Evolutionary conservation across 306 rosid genomes (phyloP).

Genomic region (Albizia julibrissin): DNA sequence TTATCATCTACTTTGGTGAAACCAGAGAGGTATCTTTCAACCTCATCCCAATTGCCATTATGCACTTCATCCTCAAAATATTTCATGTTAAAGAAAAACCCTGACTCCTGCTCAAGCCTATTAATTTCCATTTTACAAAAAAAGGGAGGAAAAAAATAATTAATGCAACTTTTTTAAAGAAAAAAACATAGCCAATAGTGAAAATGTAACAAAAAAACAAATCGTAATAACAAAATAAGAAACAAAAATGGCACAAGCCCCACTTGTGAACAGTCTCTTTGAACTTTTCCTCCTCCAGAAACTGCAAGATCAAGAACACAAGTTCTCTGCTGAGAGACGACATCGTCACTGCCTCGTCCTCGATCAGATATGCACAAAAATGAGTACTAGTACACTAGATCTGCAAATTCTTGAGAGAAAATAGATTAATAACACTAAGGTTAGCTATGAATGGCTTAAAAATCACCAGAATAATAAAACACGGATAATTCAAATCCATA

Average conservation of each 20-base stretch:
- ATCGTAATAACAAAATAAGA: slow-evolving; percentile 15
- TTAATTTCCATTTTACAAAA: slow-evolving; percentile 16
- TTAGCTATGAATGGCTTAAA: slow-evolving; percentile 32
- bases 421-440: slow-evolving; percentile 20
- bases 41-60: slow-evolving; percentile 98
- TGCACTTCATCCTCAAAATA: slow-evolving; percentile 99
- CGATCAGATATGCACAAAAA: slow-evolving; percentile 48
- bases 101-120: slow-evolving; percentile 98
- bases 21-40: slow-evolving; percentile 93
- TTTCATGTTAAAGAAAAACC: slow-evolving; percentile 96
- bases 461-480: slow-evolving; percentile 13
- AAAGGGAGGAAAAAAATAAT: slow-evolving; percentile 30
- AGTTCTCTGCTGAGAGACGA: slow-evolving; percentile 97
- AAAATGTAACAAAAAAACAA: slow-evolving; percentile 6
- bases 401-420: slow-evolving; percentile 44
- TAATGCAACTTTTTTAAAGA: slow-evolving; percentile 23
- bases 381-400: slow-evolving; percentile 63
- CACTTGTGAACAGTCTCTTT: slow-evolving; percentile 99
- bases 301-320: slow-evolving; percentile 99
- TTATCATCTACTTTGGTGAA: slow-evolving; percentile 98
- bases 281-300: slow-evolving; percentile 97
- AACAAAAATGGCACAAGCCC: slow-evolving; percentile 43
- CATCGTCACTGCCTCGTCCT: slow-evolving; percentile 60
- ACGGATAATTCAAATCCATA: slow-evolving; percentile 27
- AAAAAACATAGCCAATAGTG: slow-evolving; percentile 22